Evolutionary conservation across 805 yeast genomes (phyloP).

Genomic region (Lachancea mirantina): DNA sequence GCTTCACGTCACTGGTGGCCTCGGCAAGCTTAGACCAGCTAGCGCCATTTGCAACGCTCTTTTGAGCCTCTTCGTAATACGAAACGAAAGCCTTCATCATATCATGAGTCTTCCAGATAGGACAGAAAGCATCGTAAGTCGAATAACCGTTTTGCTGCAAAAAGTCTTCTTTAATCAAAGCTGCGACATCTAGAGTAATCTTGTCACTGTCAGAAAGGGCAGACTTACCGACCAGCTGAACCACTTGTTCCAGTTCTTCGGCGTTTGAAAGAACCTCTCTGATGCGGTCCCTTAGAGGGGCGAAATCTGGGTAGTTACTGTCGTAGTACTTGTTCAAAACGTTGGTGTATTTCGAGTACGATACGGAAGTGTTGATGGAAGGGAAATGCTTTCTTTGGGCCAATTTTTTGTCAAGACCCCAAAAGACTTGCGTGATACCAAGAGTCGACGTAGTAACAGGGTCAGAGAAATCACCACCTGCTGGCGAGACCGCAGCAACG

Average conservation of each 20-base stretch:
- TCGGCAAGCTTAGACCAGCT: constrained; percentile 90
- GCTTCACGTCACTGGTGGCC: constrained; percentile 84
- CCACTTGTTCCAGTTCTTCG: constrained; percentile 98
- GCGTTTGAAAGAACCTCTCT: constrained; percentile 94
- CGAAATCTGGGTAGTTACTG: constrained; percentile 81
- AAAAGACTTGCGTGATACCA: constrained; percentile 99
- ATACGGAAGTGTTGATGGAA: constrained; percentile 90
- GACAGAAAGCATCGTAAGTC: constrained; percentile 96
- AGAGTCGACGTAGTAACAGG: constrained; percentile 98
- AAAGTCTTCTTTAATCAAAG: constrained; percentile 93
- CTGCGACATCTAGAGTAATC: constrained; percentile 89
- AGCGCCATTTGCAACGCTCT: constrained; percentile 89
- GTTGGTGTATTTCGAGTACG: constrained; percentile 93
- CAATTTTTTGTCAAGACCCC: constrained; percentile 98
- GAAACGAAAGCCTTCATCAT: constrained; percentile 95
- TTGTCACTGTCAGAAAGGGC: constrained; percentile 96
- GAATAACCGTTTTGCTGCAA: constrained; percentile 99
- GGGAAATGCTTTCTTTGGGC: constrained; percentile 99
- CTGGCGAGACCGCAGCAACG: constrained; percentile 99
- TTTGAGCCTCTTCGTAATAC: constrained; percentile 95
- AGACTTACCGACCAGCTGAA: constrained; percentile 97
- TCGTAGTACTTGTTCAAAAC: constrained; percentile 84
- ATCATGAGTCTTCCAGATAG: constrained; percentile 96
- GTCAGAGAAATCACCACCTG: constrained; percentile 99
- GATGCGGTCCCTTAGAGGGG: constrained; percentile 81